Evolutionary conservation across 2,329 filamentous ascomycete genomes (phyloP).

Genomic region (Pyrenophora tritici-repentis): DNA sequence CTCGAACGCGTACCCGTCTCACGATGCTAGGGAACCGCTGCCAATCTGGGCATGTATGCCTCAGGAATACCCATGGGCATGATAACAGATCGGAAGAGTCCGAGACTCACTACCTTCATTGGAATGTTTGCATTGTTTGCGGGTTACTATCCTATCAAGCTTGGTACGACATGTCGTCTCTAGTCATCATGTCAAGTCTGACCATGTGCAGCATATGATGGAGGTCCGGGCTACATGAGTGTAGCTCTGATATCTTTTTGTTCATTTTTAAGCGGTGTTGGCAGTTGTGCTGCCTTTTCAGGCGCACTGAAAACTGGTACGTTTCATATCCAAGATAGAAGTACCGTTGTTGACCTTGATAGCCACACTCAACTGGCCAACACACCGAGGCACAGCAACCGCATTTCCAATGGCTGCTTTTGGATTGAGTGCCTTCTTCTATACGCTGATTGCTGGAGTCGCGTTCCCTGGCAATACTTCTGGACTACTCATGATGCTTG

Average conservation of each 20-base stretch:
- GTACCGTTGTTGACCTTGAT: conserved; percentile 40
- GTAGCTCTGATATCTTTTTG: conserved; percentile 74
- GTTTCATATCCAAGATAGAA: background rate
- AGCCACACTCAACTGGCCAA: conserved; percentile 89
- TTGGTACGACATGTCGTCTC: conserved; percentile 46
- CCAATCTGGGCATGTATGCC: conserved; percentile 93
- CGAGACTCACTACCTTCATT: conserved; percentile 75
- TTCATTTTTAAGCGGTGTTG: conserved; percentile 82
- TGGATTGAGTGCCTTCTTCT: conserved; percentile 94
- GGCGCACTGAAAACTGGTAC: conserved; percentile 78
- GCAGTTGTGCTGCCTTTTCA: conserved; percentile 88
- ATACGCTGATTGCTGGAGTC: conserved; percentile 77
- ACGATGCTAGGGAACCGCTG: conserved; percentile 60
- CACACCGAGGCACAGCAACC: conserved; percentile 88
- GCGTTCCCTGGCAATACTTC: conserved; percentile 84
- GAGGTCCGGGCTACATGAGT: conserved; percentile 63
- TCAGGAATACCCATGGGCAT: conserved; percentile 88
- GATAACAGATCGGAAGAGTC: conserved; percentile 81
- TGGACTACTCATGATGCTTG: conserved; percentile 78
- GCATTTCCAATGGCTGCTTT: conserved; percentile 92
- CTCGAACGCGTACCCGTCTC: conserved; percentile 28
- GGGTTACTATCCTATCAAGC: conserved; percentile 86
- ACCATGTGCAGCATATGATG: conserved; percentile 67
- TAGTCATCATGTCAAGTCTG: conserved; percentile 21
- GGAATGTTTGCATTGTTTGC: conserved; percentile 73